Conservation (phyloP, 148 eudicot genomes). For the Diospyros lotus region DNA sequence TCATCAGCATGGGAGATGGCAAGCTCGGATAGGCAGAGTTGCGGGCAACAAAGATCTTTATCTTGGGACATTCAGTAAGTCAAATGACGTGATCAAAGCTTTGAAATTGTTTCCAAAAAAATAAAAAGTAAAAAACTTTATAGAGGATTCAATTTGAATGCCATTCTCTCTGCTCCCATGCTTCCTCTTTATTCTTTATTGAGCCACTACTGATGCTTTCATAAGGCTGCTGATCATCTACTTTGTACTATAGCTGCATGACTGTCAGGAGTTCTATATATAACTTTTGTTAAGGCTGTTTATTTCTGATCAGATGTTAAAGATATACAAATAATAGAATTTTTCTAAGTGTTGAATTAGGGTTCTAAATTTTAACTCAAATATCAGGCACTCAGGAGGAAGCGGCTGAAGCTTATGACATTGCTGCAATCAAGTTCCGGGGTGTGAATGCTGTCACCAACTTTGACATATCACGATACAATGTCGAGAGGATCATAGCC, state of each 20-base stretch:
- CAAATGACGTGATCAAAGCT: not conserved
- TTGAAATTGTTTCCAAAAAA: not conserved
- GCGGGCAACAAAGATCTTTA: slow-evolving; percentile 96
- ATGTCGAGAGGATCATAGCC: slow-evolving; percentile 62
- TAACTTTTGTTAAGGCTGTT: slow-evolving; percentile 12
- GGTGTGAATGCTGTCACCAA: slow-evolving; percentile 82
- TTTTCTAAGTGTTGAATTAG: not conserved
- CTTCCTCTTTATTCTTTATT: slow-evolving; percentile 16
- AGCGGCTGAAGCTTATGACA: slow-evolving; percentile 95
- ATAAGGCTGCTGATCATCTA: slow-evolving; percentile 31
- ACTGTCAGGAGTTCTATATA: not conserved
- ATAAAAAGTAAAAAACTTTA: slow-evolving; percentile 14
- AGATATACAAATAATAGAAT: not conserved
- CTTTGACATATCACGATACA: slow-evolving; percentile 68
- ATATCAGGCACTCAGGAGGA: slow-evolving; percentile 85
- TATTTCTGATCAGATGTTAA: slow-evolving; percentile 8
- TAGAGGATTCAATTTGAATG: slow-evolving; percentile 13
- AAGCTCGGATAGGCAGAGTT: slow-evolving; percentile 91
- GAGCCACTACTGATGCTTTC: slow-evolving; percentile 33
- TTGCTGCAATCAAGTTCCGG: slow-evolving; percentile 88
- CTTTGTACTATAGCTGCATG: not conserved
- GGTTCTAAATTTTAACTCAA: not conserved
- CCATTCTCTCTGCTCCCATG: slow-evolving; percentile 17
- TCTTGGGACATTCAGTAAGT: slow-evolving; percentile 89
- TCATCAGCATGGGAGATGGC: slow-evolving; percentile 99